Evolutionary conservation across 306 rosid species (phyloP).

Genomic region (Cyamopsis tetragonoloba): DNA sequence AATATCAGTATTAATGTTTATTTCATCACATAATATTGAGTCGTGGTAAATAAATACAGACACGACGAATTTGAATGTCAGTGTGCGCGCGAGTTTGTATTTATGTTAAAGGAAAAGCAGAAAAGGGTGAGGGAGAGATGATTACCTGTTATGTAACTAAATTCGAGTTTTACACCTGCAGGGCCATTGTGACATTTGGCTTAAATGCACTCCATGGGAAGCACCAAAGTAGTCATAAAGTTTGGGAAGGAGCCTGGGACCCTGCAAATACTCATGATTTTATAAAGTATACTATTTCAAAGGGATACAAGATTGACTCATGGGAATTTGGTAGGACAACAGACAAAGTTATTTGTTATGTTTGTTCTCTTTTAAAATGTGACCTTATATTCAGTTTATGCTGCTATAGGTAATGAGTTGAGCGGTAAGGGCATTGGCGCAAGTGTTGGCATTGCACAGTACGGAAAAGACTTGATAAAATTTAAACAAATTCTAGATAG

Average conservation of each 20-base stretch:
- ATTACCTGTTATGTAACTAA: neutral
- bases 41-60: neutral
- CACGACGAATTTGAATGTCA: neutral
- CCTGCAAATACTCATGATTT: constrained; percentile 61
- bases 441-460: constrained; percentile 64
- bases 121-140: neutral
- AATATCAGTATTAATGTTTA: neutral
- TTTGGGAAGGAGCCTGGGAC: constrained; percentile 93
- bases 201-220: constrained; percentile 87
- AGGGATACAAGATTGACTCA: constrained; percentile 75
- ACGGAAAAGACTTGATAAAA: constrained; percentile 73
- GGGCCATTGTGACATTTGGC: constrained; percentile 82
- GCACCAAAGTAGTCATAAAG: constrained; percentile 39
- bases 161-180: constrained; percentile 37
- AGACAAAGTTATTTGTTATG: neutral
- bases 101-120: neutral
- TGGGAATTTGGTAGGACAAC: constrained; percentile 86
- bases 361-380: neutral
- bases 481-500: constrained; percentile 48
- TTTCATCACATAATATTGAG: neutral
- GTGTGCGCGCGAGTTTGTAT: neutral
- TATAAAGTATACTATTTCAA: constrained; percentile 67
- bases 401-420: constrained; percentile 74
- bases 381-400: constrained; percentile 9
- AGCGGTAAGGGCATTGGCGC: constrained; percentile 86